These are phyloP conservation scores for Apiotrichum laibachii DNA, from an alignment of 1,284 basidiomycete species.

Conservation along the genomic window DNA sequence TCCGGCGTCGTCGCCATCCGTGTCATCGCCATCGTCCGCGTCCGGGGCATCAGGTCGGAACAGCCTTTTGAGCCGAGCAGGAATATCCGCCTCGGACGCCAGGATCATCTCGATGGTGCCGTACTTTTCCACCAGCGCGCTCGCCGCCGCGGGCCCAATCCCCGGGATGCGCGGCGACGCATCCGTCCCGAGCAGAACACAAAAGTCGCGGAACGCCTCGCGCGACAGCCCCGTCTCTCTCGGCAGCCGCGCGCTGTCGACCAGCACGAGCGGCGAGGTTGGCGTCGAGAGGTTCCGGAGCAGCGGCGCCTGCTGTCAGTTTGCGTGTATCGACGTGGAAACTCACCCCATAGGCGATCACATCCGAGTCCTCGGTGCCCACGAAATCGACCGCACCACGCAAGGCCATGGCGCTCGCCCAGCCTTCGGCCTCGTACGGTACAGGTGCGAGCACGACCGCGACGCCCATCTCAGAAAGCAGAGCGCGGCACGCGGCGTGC, in stretches of 20 bases:
- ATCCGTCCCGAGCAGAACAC: slow-evolving; percentile 80
- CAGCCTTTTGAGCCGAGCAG: background rate
- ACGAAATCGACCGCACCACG: slow-evolving; percentile 76
- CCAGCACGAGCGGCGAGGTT: slow-evolving; percentile 59
- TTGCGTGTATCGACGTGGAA: background rate
- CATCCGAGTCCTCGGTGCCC: slow-evolving; percentile 74
- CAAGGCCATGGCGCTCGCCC: slow-evolving; percentile 70
- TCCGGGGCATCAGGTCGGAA: background rate
- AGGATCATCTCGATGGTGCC: slow-evolving; percentile 72
- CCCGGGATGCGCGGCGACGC: slow-evolving; percentile 76
- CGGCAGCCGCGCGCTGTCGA: slow-evolving; percentile 67
- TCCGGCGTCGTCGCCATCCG: background rate
- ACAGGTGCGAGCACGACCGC: slow-evolving; percentile 66
- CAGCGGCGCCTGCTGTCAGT: slow-evolving; percentile 56
- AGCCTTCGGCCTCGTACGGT: slow-evolving; percentile 75
- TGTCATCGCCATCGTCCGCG: background rate
- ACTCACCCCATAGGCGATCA: slow-evolving; percentile 46
- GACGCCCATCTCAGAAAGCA: slow-evolving; percentile 71
- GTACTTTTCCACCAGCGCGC: slow-evolving; percentile 66
- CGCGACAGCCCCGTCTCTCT: slow-evolving; percentile 57
- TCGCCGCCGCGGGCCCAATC: slow-evolving; percentile 70
- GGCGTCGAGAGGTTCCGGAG: slow-evolving; percentile 68
- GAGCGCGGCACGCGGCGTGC: slow-evolving; percentile 40
- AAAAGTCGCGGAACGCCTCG: slow-evolving; percentile 70
- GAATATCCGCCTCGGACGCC: slow-evolving; percentile 38